These are phyloP conservation scores for Candida gigantensis DNA, from an alignment of 1,139 yeast genomes.

Conservation along the genomic window DNA sequence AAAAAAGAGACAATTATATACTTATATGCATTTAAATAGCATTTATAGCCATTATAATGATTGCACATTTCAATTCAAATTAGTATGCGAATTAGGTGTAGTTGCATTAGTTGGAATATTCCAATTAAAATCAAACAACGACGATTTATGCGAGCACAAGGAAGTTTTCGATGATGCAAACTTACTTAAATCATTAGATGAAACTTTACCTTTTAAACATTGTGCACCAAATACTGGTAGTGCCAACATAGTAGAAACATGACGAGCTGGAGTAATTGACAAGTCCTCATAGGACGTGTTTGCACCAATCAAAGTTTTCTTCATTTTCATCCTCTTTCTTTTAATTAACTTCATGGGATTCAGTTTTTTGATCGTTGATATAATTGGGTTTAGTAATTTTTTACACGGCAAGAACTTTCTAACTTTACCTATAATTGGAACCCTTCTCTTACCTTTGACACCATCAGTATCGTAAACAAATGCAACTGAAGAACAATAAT, in stretches of 20 bases:
- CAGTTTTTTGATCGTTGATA: not conserved
- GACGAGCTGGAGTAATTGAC: conserved; percentile 9
- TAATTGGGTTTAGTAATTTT: conserved; percentile 1
- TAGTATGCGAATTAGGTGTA: conserved; percentile 3
- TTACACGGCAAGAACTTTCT: conserved; percentile 1
- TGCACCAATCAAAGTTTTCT: too few species aligned
- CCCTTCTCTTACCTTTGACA: not conserved
- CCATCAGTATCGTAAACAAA: too few species aligned
- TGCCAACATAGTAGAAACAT: conserved; percentile 9
- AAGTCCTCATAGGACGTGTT: not conserved
- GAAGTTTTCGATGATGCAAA: conserved; percentile 2
- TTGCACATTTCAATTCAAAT: not conserved
- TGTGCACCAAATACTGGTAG: conserved; percentile 2
- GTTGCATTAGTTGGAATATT: conserved; percentile 5
- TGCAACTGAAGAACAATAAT: too few species aligned
- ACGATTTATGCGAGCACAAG: conserved; percentile 5
- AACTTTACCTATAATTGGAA: not conserved
- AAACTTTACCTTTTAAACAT: conserved; percentile 1
- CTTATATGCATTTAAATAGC: not conserved
- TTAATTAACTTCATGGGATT: not conserved
- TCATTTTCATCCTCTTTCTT: not conserved
- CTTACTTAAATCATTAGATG: too few species aligned
- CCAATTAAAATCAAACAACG: conserved; percentile 3
- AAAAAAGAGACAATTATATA: not conserved
- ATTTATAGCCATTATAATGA: too few species aligned